Evolutionary conservation across 1,284 basidiomycete genomes (phyloP), one percentile per base, ranked within the genome.

Genomic region (Malassezia caprae): DNA sequence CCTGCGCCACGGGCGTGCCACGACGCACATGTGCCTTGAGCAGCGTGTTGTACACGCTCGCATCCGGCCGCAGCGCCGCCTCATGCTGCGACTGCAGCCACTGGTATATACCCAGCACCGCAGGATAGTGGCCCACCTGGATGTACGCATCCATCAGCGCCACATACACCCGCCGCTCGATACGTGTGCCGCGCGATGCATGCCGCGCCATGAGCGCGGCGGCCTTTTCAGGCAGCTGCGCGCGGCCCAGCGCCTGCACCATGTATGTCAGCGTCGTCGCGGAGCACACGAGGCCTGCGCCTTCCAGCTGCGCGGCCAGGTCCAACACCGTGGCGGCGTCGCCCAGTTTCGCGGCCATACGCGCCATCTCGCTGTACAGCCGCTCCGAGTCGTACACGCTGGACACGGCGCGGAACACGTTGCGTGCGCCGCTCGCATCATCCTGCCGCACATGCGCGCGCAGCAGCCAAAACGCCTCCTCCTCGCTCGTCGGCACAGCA

Each of bases 21-120:
- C 88, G 82, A 40, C 85, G 78, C 45, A 96, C 82, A 66, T 89
- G 86, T 1, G 88, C 87, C 76, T 89, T 89, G 64, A 96, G 77
- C 23, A 96, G 79, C 17, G 83, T 84, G 70, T 90, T 69, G 28
- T 61, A 61, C 19, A 65, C 51, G 23, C 61, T 58, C 19, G 61
- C 56, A 6, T 59, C 60, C 0, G 69, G 67, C 1, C 54, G 65
- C 21, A 66, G 53, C 15, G 58, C 45, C 5, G 46, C n/a, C 10
- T 59, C 46, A n/a, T 44, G 44, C 8, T 63, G 56, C 17, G 43
- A 7, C 37, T 59, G 52, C 47, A 90, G 75, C 73, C 83, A 88
- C 59, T 86, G 82, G 65, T 87, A 90, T 23, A 82, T 77, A 28
- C 81, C 80, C 61, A 88, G 79, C 40, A 84, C 86, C 35, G 83